These are phyloP conservation scores for Pyrenophora teres DNA, from an alignment of 2,329 filamentous ascomycete genomes.

Conservation along the genomic window DNA sequence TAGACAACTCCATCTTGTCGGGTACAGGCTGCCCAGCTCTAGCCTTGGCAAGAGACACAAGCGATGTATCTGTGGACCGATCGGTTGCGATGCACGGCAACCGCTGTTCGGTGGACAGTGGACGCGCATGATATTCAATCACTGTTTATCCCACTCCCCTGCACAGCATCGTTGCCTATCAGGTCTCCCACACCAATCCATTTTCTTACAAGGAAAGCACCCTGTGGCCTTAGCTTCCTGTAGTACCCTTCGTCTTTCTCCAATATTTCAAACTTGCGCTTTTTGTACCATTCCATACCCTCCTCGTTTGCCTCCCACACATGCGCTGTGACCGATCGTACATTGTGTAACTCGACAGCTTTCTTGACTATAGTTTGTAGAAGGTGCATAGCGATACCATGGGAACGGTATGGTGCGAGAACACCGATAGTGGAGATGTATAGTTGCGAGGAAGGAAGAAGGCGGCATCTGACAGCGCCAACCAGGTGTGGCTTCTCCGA, in stretches of 20 bases:
- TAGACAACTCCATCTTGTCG: constrained; percentile 1
- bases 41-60: background rate
- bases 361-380: constrained; percentile 54
- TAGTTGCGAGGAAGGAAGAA: constrained; percentile 51
- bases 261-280: constrained; percentile 60
- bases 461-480: constrained; percentile 55
- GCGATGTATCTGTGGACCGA: background rate
- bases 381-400: constrained; percentile 62
- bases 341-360: constrained; percentile 56
- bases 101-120: background rate
- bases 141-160: constrained; percentile 3
- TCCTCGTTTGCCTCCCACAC: constrained; percentile 68
- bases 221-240: constrained; percentile 60
- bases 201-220: constrained; percentile 58
- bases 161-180: constrained; percentile 14
- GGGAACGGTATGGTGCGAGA: constrained; percentile 62
- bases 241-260: constrained; percentile 63
- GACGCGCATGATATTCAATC: background rate
- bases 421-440: constrained; percentile 67
- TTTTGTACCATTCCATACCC: constrained; percentile 64
- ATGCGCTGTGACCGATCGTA: constrained; percentile 62
- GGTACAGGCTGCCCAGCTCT: background rate
- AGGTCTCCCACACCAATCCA: constrained; percentile 47
- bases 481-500: constrained; percentile 46
- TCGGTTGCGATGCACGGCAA: background rate